Percentiles rank a stretch among this genome's conserved stretches.
Conservation (phyloP, 768 basidiomycete genomes). For the Hortiboletus campestris region DNA sequence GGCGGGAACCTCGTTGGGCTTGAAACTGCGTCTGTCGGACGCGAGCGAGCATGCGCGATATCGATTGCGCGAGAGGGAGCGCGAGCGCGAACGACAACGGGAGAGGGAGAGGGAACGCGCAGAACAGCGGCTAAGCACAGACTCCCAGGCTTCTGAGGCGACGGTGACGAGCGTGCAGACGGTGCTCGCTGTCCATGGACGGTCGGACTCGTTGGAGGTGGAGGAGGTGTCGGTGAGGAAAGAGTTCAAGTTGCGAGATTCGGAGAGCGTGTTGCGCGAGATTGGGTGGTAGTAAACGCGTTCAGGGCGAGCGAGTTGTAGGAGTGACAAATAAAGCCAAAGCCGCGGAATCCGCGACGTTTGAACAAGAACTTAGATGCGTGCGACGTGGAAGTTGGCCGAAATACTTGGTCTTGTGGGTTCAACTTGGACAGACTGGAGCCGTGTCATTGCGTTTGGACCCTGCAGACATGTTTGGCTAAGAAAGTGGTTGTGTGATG, state of each 20-base stretch:
- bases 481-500: too few species aligned
- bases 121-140: background rate
- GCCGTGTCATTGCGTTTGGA: too few species aligned
- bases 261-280: conserved; percentile 20
- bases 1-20: conserved; percentile 10
- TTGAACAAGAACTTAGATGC: too few species aligned
- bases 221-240: background rate
- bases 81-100: conserved; percentile 8
- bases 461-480: too few species aligned
- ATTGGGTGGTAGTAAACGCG: conserved; percentile 22
- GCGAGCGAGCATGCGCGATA: conserved; percentile 24
- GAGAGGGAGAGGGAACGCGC: background rate
- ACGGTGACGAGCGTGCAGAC: background rate
- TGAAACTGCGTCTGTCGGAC: conserved; percentile 23
- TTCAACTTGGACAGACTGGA: too few species aligned
- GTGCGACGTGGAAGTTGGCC: too few species aligned
- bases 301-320: too few species aligned
- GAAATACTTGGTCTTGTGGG: too few species aligned
- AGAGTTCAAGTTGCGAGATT: conserved; percentile 19
- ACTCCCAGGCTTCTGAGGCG: background rate
- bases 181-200: background rate
- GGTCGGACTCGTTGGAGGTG: background rate
- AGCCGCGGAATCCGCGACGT: too few species aligned
- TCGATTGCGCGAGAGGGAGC: conserved; percentile 22
- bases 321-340: too few species aligned